Percentiles rank a stretch among this genome's conserved stretches.
phyloP scores from a whole-genome alignment of 768 basidiomycete species.

The Suillus alpinus region DNA sequence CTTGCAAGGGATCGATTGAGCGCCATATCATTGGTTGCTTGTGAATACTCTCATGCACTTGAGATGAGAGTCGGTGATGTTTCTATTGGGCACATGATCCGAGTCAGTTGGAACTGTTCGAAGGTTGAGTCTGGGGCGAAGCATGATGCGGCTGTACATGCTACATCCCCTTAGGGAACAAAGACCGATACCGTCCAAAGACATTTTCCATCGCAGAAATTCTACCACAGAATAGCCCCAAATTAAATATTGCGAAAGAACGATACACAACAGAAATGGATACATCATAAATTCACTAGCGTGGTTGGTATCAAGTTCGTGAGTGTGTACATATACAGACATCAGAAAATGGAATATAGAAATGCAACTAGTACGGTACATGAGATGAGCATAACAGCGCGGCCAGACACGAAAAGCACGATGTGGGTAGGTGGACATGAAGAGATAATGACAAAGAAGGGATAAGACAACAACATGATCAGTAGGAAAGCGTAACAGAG shows the following conservation, averaged over 20 bases:
- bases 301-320: constrained; percentile 3
- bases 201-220: neutral
- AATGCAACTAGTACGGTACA: constrained; percentile 4
- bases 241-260: neutral
- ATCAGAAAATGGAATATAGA: neutral
- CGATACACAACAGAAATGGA: neutral
- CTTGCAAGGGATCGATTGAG: neutral
- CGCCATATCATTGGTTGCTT: neutral
- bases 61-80: neutral
- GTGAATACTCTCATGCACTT: neutral
- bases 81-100: neutral
- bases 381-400: neutral
- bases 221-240: neutral
- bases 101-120: no score
- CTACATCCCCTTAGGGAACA: neutral
- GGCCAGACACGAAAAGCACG: neutral
- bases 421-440: neutral
- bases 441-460: neutral
- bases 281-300: constrained; percentile 2
- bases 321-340: neutral
- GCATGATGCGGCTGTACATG: neutral
- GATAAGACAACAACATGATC: neutral
- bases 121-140: neutral
- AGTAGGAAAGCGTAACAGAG: neutral
- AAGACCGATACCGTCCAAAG: neutral